Conservation (phyloP, 306 rosid genomes). For the Pterocarpus macrocarpus region DNA sequence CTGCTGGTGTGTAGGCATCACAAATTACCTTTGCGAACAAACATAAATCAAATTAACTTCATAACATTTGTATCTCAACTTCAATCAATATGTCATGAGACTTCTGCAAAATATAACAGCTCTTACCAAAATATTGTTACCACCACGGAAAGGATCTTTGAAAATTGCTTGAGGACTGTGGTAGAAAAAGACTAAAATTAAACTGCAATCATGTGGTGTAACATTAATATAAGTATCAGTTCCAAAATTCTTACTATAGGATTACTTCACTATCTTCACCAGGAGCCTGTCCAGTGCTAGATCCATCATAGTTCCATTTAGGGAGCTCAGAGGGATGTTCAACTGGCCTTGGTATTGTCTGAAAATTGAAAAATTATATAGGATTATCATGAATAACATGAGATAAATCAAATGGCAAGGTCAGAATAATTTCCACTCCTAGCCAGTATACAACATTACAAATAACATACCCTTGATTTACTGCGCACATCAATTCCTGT, state of each 20-base stretch:
- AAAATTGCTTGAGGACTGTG: constrained; percentile 95
- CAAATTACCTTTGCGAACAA: constrained; percentile 79
- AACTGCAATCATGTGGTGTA: constrained; percentile 25
- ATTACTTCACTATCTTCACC: constrained; percentile 99
- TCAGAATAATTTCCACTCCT: constrained; percentile 8
- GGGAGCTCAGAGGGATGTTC: constrained; percentile 97
- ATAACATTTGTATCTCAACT: constrained; percentile 38
- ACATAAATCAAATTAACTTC: constrained; percentile 37
- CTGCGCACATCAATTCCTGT: constrained; percentile 95
- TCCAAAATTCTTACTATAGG: constrained; percentile 78
- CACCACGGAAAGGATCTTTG: constrained; percentile 98
- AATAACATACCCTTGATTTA: constrained; percentile 83
- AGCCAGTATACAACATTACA: constrained; percentile 30
- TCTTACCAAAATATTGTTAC: constrained; percentile 95
- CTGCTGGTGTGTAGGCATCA: constrained; percentile 87
- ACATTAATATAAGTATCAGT: constrained; percentile 32
- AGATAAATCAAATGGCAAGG: constrained; percentile 31
- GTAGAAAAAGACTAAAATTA: constrained; percentile 37
- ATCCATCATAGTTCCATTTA: constrained; percentile 98
- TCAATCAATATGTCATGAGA: constrained; percentile 37
- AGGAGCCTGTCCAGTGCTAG: constrained; percentile 99
- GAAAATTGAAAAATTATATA: constrained; percentile 44
- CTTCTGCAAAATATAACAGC: constrained; percentile 35
- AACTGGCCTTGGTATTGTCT: constrained; percentile 94
- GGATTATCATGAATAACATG: constrained; percentile 28